Evolutionary conservation across 192 early-diverging fungal genomes (phyloP), one percentile per base, ranked within the genome.

Genomic region (Rhizophagus prolifer): DNA sequence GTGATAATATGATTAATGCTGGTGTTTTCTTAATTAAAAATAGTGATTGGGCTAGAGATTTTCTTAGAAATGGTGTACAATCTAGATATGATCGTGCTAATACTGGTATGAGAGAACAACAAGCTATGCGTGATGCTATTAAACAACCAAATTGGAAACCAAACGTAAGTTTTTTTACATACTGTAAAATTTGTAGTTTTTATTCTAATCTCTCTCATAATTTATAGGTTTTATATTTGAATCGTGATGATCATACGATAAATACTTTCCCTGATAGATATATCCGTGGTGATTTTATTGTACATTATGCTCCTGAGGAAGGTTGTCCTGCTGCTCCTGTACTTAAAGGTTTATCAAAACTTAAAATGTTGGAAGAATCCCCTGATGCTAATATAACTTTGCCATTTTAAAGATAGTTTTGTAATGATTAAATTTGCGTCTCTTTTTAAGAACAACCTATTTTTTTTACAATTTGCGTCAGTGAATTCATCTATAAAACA

Each of bases 1-100:
- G 70, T 34, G 86, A 89, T 72, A 75, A 71, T 44, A 90, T 86
- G 85, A 76, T 90, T 44, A 90, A 88, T 61, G 88, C 88, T 46
- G 88, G 88, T 63, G 86, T 90, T 16, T 84, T 90, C 75, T 73
- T 90, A 41, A 80, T 90, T 70, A 82, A 84, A 79, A 90, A 90
- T 80, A 85, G 85, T 7, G 80, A 81, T 19, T 86, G 85, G 86
- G 80, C 81, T 60, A 80, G 74, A 64, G 47, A 79, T 3, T 90
- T 87, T 79, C 67, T 90, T 8, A 77, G 81, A 16, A 77, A 82
- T 8, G 82, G 85, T 4, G 85, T 88, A 62, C 70, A 72, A 9
- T 67, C 23, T 28, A 23, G 73, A 3, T 79, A 50, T 2, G 64
- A 68, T 6, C 85, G 80, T 79, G 85, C 81, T 70, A 44, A 9